These are phyloP conservation scores for Crithidia sp. DNA, from an alignment of 208 protist genomes.

Conservation along the genomic window DNA sequence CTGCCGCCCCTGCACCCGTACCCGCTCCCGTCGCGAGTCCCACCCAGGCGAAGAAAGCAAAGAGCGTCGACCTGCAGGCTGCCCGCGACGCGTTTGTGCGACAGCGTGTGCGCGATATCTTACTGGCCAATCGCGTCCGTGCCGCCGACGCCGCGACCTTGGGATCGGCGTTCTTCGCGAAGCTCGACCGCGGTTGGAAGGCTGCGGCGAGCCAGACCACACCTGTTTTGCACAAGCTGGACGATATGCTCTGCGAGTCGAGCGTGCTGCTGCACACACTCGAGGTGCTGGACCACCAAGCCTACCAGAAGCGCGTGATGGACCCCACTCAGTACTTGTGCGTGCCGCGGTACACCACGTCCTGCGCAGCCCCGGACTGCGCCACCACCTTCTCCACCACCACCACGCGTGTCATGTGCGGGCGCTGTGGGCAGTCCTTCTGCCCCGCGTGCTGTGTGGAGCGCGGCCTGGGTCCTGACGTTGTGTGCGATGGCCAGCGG, in stretches of 20 bases:
- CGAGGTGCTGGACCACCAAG: constrained; percentile 39
- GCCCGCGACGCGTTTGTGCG: constrained; percentile 35
- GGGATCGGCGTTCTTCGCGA: constrained; percentile 23
- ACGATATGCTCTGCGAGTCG: constrained; percentile 39
- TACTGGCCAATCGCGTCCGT: constrained; percentile 39
- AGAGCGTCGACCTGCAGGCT: background rate
- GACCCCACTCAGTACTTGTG: constrained; percentile 47
- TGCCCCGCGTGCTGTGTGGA: constrained; percentile 66
- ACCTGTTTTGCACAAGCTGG: constrained; percentile 34
- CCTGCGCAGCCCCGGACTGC: constrained; percentile 41
- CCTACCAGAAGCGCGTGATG: constrained; percentile 40
- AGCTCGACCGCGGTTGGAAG: constrained; percentile 20
- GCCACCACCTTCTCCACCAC: constrained; percentile 41
- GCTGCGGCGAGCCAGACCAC: constrained; percentile 13
- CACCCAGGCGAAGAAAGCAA: background rate
- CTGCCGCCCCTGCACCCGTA: background rate
- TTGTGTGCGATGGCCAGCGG: constrained; percentile 33
- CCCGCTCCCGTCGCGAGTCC: background rate
- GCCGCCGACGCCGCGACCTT: constrained; percentile 18
- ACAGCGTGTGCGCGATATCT: constrained; percentile 41
- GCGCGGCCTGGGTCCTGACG: constrained; percentile 47
- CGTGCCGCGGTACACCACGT: constrained; percentile 49
- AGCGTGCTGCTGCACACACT: constrained; percentile 39
- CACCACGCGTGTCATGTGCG: constrained; percentile 57
- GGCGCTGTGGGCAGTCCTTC: constrained; percentile 78